These are phyloP conservation scores for Paramecium octaurelia DNA, from an alignment of 73 alveolate genomes.

Conservation along the genomic window DNA sequence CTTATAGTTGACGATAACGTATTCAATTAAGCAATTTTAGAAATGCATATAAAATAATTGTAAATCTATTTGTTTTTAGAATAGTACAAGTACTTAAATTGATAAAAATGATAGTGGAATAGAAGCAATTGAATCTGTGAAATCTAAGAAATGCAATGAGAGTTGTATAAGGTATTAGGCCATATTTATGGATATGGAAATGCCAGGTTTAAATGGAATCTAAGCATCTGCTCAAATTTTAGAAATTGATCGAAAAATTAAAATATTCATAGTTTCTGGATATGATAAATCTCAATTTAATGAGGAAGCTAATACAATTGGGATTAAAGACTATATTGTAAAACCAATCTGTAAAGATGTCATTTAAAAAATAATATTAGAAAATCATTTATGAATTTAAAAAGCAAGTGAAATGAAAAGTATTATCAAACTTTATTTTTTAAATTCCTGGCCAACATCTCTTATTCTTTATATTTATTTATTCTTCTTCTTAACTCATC, in stretches of 20 bases:
- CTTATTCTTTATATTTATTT: neutral
- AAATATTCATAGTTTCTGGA: conserved; percentile 4
- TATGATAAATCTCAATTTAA: neutral
- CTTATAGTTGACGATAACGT: neutral
- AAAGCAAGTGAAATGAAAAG: neutral
- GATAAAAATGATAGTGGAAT: neutral
- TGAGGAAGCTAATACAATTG: neutral
- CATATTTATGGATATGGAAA: conserved; percentile 40
- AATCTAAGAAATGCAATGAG: neutral
- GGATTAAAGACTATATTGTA: neutral
- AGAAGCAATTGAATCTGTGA: neutral
- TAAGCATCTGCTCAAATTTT: neutral
- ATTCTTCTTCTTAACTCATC: conserved; percentile 11
- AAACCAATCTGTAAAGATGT: neutral
- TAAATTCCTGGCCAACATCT: neutral
- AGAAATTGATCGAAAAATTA: neutral
- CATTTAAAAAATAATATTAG: neutral
- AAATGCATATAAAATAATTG: neutral
- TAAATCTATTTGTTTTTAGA: neutral
- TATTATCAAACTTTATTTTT: neutral
- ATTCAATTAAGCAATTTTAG: neutral
- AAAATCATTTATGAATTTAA: neutral
- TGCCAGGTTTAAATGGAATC: conserved; percentile 37
- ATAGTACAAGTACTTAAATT: neutral
- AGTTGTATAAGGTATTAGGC: neutral